Conservation (phyloP, 164 flowering plant species). For the Sedum album region DNA sequence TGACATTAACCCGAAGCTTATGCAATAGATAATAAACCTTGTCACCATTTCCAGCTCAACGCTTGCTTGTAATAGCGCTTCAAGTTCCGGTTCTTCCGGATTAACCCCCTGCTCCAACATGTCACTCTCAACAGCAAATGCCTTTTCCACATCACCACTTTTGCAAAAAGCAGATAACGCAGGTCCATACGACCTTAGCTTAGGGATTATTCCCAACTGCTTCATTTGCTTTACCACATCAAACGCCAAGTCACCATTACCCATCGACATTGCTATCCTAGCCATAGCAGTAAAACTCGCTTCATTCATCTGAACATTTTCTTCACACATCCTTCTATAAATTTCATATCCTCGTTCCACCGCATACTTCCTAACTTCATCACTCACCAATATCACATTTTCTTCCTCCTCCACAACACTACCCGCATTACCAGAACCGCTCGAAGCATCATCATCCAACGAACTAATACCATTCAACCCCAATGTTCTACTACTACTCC, state of each 20-base stretch:
- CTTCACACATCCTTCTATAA: slow-evolving; percentile 46
- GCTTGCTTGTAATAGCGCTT: slow-evolving; percentile 55
- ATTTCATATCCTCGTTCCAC: slow-evolving; percentile 60
- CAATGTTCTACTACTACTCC: slow-evolving; percentile 32
- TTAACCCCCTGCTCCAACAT: slow-evolving; percentile 65
- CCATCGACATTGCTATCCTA: slow-evolving; percentile 80
- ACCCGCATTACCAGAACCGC: slow-evolving; percentile 1
- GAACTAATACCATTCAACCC: slow-evolving; percentile 18
- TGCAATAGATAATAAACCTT: slow-evolving; percentile 76
- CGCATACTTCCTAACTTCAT: slow-evolving; percentile 46
- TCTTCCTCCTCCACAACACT: slow-evolving; percentile 13
- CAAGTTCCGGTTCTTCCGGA: slow-evolving; percentile 81
- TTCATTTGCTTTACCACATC: slow-evolving; percentile 72
- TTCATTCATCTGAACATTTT: slow-evolving; percentile 70
- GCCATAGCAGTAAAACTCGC: slow-evolving; percentile 79
- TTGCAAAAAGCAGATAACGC: slow-evolving; percentile 58
- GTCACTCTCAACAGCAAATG: slow-evolving; percentile 64
- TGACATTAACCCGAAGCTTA: slow-evolving; percentile 55
- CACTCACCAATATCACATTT: slow-evolving; percentile 29
- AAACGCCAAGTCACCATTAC: slow-evolving; percentile 77
- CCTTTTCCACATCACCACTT: slow-evolving; percentile 51
- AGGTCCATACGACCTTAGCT: slow-evolving; percentile 76
- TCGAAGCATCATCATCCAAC: slow-evolving; percentile 11
- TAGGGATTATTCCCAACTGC: slow-evolving; percentile 52
- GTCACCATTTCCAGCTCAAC: slow-evolving; percentile 43